A percentile compares a stretch with the other conserved stretches of the same genome.
Conservation (phyloP, 306 rosid genomes). For the Notholithocarpus densiflorus region DNA sequence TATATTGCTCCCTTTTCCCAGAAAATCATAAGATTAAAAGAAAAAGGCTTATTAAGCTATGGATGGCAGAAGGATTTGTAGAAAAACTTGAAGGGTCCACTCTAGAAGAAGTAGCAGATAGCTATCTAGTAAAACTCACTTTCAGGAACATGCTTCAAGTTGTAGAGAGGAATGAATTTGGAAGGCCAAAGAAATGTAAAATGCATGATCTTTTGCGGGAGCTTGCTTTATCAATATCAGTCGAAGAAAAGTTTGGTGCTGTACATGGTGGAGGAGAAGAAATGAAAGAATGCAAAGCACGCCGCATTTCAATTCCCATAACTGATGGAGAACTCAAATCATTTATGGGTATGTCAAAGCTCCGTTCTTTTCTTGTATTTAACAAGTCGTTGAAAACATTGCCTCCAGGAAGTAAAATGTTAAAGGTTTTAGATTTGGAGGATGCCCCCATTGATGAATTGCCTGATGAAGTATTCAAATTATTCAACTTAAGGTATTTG, state of each 20-base stretch:
- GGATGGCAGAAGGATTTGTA: slow-evolving; percentile 26
- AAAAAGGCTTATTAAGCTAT: not conserved
- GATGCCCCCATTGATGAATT: not conserved
- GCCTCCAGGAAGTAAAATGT: too few species aligned
- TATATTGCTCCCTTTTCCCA: slow-evolving; percentile 14
- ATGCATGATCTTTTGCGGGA: not conserved
- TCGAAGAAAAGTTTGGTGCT: not conserved
- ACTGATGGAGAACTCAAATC: too few species aligned
- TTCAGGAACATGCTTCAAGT: too few species aligned
- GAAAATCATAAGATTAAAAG: not conserved
- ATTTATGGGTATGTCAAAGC: too few species aligned
- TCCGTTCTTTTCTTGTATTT: too few species aligned
- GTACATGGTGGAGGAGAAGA: too few species aligned
- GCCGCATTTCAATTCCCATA: too few species aligned
- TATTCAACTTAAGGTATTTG: not conserved
- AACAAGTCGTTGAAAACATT: not conserved
- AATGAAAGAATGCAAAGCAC: too few species aligned
- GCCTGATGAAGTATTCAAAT: not conserved
- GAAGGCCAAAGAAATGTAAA: too few species aligned
- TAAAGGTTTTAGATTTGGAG: too few species aligned
- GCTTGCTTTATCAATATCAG: slow-evolving; percentile 1
- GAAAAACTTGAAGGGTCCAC: not conserved
- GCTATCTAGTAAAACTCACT: not conserved
- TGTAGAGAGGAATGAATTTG: too few species aligned
- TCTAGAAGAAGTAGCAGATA: slow-evolving; percentile 8